Evolutionary conservation across 2,329 filamentous ascomycete species (phyloP).

Genomic region (Shiraia sp.): DNA sequence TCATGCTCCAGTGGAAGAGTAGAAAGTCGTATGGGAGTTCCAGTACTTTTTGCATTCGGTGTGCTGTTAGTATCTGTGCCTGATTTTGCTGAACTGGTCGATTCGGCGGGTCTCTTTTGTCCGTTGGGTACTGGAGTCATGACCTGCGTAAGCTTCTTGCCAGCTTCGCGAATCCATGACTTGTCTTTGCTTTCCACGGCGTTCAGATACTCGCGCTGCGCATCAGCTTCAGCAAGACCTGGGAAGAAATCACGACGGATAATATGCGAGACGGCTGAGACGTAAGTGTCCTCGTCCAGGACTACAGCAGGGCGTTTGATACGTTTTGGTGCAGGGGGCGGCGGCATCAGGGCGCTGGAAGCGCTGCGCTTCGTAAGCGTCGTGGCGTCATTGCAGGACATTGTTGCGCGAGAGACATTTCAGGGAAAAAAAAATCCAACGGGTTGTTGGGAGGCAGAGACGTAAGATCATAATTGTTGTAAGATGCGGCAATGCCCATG

Average conservation of each 20-base stretch:
- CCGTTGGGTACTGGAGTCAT: constrained; percentile 75
- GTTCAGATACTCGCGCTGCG: constrained; percentile 89
- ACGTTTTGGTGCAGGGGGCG: constrained; percentile 80
- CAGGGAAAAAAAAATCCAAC: background rate
- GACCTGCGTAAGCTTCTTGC: constrained; percentile 64
- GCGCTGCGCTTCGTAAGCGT: constrained; percentile 68
- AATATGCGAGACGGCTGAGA: constrained; percentile 86
- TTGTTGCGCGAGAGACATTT: constrained; percentile 8
- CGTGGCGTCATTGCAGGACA: constrained; percentile 50
- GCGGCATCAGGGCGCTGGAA: constrained; percentile 80
- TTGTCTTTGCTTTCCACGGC: constrained; percentile 84
- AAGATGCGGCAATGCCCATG: constrained; percentile 7
- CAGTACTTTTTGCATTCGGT: constrained; percentile 66
- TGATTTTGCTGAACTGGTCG: constrained; percentile 21
- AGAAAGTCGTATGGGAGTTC: constrained; percentile 70
- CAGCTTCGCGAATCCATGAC: constrained; percentile 83
- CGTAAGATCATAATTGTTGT: background rate
- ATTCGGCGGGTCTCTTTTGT: constrained; percentile 38
- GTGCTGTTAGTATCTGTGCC: constrained; percentile 54
- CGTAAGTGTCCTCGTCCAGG: constrained; percentile 93
- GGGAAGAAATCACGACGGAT: constrained; percentile 98
- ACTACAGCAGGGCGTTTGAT: constrained; percentile 89
- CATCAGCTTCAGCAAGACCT: constrained; percentile 80
- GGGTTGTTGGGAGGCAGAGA: background rate
- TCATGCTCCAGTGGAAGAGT: constrained; percentile 39